Evolutionary conservation across 352 stramenopile species (phyloP).

Genomic region (Thraustochytrium sp.): DNA sequence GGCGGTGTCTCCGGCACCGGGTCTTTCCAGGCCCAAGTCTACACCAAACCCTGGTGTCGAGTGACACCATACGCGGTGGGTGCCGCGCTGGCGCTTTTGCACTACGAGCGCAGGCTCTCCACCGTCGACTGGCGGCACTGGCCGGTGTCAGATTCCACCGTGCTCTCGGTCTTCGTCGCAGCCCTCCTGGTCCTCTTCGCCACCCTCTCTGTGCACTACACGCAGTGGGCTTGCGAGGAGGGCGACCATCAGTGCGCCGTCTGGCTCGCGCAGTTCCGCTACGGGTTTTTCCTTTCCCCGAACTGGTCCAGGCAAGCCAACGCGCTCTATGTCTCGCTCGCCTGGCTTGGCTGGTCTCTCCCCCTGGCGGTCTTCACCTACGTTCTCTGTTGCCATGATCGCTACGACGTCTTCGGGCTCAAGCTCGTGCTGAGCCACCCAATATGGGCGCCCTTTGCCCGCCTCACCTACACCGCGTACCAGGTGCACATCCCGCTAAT

Average conservation of each 20-base stretch:
- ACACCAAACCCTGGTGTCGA: conserved; percentile 23
- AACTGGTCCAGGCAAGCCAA: neutral
- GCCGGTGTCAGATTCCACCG: neutral
- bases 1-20: neutral
- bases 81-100: neutral
- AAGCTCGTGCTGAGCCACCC: conserved; percentile 44
- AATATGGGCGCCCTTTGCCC: conserved; percentile 46
- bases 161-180: neutral
- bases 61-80: conserved; percentile 40
- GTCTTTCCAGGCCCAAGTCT: neutral
- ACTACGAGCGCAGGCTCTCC: conserved; percentile 22
- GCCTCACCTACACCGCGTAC: conserved; percentile 52
- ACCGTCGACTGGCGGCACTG: conserved; percentile 12
- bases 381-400: conserved; percentile 37
- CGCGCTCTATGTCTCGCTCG: neutral
- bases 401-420: conserved; percentile 46
- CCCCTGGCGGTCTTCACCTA: conserved; percentile 40
- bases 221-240: neutral
- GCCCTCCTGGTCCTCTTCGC: neutral
- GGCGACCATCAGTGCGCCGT: conserved; percentile 40
- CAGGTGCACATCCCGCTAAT: conserved; percentile 49
- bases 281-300: conserved; percentile 20
- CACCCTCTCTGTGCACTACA: neutral
- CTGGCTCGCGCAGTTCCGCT: neutral
- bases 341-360: conserved; percentile 31